Evolutionary conservation across 345 rosid genomes (phyloP).

Genomic region (Gossypium longicalyx): DNA sequence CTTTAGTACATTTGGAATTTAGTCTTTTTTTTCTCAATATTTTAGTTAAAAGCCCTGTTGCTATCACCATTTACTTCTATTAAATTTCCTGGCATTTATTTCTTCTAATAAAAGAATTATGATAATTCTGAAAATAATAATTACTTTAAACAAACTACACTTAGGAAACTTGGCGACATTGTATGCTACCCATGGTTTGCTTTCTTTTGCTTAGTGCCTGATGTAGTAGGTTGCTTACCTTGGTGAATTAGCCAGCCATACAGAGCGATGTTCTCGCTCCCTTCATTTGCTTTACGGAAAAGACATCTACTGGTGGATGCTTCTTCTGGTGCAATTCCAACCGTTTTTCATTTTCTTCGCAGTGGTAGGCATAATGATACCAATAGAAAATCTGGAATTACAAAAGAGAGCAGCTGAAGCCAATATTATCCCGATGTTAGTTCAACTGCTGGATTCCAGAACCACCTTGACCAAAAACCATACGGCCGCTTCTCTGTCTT

Average conservation of each 20-base stretch:
- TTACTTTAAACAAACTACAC: neutral
- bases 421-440: conserved; percentile 46
- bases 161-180: neutral
- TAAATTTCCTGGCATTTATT: conserved; percentile 11
- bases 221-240: neutral
- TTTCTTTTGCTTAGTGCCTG: neutral
- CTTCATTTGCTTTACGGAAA: neutral
- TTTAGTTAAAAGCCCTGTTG: no score
- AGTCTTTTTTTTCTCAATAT: no score
- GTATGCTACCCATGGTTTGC: neutral
- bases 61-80: no score
- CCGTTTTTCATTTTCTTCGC: conserved; percentile 22
- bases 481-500: conserved; percentile 45
- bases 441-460: conserved; percentile 44
- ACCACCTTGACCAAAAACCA: conserved; percentile 40
- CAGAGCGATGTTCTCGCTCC: neutral
- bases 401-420: conserved; percentile 53
- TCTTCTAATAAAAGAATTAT: neutral
- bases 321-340: conserved; percentile 25
- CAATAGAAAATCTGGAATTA: conserved; percentile 31
- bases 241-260: neutral
- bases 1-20: no score
- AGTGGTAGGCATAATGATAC: conserved; percentile 30
- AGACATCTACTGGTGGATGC: conserved; percentile 23
- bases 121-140: no score